Evolutionary conservation across 1,139 yeast species (phyloP).

Genomic region (Pichia sp.): DNA sequence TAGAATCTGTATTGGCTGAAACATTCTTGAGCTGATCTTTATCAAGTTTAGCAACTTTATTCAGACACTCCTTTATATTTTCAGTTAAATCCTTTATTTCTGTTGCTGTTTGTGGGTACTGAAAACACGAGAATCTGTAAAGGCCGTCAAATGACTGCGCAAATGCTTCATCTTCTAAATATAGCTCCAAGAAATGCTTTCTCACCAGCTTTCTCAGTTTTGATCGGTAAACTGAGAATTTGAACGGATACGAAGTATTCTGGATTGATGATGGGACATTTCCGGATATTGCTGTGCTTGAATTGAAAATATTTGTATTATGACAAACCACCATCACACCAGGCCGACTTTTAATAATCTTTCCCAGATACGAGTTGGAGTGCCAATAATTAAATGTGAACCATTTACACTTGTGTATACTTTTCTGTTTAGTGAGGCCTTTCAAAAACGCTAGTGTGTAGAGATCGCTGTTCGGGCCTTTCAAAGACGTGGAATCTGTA

Average conservation of each 20-base stretch:
- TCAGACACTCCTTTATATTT: conserved; percentile 35
- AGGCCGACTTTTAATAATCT: conserved; percentile 52
- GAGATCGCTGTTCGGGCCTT: conserved; percentile 29
- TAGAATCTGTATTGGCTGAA: conserved; percentile 38
- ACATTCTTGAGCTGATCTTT: conserved; percentile 11
- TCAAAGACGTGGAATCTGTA: conserved; percentile 15
- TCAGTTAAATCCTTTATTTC: conserved; percentile 36
- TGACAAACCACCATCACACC: conserved; percentile 36
- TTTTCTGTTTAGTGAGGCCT: conserved; percentile 11
- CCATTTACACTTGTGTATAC: conserved; percentile 31
- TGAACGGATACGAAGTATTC: conserved; percentile 27
- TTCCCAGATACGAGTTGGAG: conserved; percentile 42
- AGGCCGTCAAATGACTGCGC: conserved; percentile 41
- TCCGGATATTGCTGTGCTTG: conserved; percentile 10
- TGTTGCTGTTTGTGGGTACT: conserved; percentile 38
- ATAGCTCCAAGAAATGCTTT: conserved; percentile 25
- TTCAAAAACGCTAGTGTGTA: conserved; percentile 11
- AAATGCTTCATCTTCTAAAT: conserved; percentile 14
- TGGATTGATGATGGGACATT: conserved; percentile 29
- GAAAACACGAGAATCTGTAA: conserved; percentile 39
- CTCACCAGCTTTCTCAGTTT: conserved; percentile 44
- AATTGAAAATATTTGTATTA: conserved; percentile 26
- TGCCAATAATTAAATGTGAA: conserved; percentile 42
- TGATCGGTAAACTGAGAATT: conserved; percentile 44
- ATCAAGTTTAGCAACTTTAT: conserved; percentile 25